Evolutionary conservation across 345 rosid genomes (phyloP).

Genomic region (Acer saccharum): DNA sequence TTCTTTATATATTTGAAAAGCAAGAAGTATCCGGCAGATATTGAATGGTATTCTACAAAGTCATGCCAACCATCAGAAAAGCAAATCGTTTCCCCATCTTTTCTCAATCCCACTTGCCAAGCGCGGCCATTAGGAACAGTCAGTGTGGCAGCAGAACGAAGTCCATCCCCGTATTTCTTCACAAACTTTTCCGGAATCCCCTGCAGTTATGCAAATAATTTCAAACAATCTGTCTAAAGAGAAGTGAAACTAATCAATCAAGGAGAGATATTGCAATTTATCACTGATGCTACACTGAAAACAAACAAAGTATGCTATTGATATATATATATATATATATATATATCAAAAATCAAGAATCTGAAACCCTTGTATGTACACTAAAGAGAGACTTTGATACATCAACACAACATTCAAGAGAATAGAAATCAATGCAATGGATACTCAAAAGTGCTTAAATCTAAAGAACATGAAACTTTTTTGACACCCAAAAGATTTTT

Average conservation of each 20-base stretch:
- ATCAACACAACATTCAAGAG: too few relatives aligned
- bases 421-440: too few relatives aligned
- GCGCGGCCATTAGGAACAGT: slow-evolving; percentile 30
- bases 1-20: slow-evolving; percentile 38
- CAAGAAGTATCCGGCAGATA: slow-evolving; percentile 28
- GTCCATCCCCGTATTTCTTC: slow-evolving; percentile 32
- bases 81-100: slow-evolving; percentile 26
- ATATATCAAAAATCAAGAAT: too few relatives aligned
- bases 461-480: too few relatives aligned
- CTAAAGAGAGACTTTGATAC: neutral
- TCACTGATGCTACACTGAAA: too few relatives aligned
- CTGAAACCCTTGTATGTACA: too few relatives aligned
- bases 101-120: slow-evolving; percentile 40
- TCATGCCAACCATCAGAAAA: slow-evolving; percentile 44
- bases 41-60: slow-evolving; percentile 33
- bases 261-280: too few relatives aligned
- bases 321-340: too few relatives aligned
- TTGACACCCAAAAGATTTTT: too few relatives aligned
- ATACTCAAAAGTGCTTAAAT: too few relatives aligned
- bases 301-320: too few relatives aligned
- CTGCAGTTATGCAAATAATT: slow-evolving; percentile 19
- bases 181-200: slow-evolving; percentile 37
- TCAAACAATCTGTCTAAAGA: too few relatives aligned
- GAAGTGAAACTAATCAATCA: neutral
- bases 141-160: slow-evolving; percentile 31